phyloP scores from a whole-genome alignment of 805 yeast species.

The Sugiyamaella americana region DNA sequence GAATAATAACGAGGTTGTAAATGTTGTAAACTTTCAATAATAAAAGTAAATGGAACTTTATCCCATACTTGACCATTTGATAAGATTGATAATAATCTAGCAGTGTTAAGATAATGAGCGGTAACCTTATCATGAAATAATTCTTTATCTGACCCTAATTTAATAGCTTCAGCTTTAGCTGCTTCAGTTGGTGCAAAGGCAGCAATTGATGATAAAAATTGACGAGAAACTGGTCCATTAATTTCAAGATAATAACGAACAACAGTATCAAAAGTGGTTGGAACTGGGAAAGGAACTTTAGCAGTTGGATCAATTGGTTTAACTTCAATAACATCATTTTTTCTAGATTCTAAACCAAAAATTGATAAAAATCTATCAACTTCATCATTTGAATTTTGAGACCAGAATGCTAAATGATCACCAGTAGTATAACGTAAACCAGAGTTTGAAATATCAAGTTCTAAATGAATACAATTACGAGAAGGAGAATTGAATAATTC shows the following conservation, averaged over 20 bases:
- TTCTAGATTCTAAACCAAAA: conserved; percentile 51
- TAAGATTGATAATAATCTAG: conserved; percentile 61
- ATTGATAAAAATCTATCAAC: conserved; percentile 59
- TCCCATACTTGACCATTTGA: conserved; percentile 68
- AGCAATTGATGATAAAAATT: conserved; percentile 62
- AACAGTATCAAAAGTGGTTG: conserved; percentile 85
- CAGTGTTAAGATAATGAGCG: conserved; percentile 56
- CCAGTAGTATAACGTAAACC: conserved; percentile 87
- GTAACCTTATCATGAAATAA: conserved; percentile 62
- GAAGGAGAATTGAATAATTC: conserved; percentile 62
- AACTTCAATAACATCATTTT: conserved; percentile 54
- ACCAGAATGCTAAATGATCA: conserved; percentile 94
- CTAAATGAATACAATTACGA: conserved; percentile 86
- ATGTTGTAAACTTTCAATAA: conserved; percentile 73
- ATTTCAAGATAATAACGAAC: conserved; percentile 85
- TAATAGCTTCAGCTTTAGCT: conserved; percentile 42
- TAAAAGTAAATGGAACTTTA: conserved; percentile 72
- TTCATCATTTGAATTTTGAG: conserved; percentile 76
- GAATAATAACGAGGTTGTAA: conserved; percentile 95
- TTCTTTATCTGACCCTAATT: conserved; percentile 61
- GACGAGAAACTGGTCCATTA: conserved; percentile 90
- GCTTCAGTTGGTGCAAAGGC: conserved; percentile 73
- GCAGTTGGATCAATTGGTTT: conserved; percentile 55
- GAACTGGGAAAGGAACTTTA: conserved; percentile 39
- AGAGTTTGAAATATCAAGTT: conserved; percentile 71